phyloP scores from a whole-genome alignment of 305 asterid genomes.

The Fraxinus sp. region DNA sequence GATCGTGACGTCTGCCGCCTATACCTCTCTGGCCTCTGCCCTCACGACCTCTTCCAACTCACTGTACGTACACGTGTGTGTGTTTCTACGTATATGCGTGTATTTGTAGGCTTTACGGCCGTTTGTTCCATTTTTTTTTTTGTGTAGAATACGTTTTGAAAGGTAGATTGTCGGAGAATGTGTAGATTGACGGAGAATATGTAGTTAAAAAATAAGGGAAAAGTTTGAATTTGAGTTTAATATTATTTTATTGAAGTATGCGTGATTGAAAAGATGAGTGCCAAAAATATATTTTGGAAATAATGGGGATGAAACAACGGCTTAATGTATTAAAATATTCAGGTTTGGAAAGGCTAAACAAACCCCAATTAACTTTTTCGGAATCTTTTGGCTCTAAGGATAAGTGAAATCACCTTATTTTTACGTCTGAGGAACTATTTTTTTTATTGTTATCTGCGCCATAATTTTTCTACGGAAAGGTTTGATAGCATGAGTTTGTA shows the following conservation, averaged over 20 bases:
- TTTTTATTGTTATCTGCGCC: background rate
- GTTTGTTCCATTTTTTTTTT: background rate
- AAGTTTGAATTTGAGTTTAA: background rate
- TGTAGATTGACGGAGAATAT: too few species aligned
- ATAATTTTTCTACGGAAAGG: background rate
- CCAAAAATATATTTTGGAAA: background rate
- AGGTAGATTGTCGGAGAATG: too few species aligned
- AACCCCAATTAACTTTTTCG: background rate
- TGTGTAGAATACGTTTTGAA: background rate
- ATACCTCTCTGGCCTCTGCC: conserved; percentile 90
- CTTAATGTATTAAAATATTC: background rate
- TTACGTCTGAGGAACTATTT: background rate
- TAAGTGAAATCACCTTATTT: background rate
- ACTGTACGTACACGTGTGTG: conserved; percentile 46
- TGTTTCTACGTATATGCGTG: background rate
- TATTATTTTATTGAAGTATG: background rate
- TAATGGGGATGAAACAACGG: background rate
- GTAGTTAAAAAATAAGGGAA: background rate
- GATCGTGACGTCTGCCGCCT: conserved; percentile 98
- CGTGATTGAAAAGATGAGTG: background rate
- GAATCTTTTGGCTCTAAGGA: background rate
- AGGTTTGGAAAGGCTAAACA: background rate
- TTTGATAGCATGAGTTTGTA: background rate
- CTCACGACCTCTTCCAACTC: conserved; percentile 94
- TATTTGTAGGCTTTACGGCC: background rate